Conservation (phyloP, 129 eudicot species). For the Chrysanthemum makinoi region DNA sequence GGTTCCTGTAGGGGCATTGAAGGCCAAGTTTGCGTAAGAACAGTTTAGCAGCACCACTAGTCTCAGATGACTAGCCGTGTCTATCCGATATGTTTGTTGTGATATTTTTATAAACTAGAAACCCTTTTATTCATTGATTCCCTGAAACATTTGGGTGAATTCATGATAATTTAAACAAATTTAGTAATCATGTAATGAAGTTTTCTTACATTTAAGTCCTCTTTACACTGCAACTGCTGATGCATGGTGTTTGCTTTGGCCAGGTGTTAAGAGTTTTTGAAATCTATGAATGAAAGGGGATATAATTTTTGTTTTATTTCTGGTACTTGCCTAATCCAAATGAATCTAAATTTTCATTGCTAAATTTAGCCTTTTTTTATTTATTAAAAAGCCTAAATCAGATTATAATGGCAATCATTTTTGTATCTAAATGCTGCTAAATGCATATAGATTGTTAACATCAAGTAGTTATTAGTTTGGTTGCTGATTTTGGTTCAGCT, state of each 20-base stretch:
- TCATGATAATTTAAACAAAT: slow-evolving; percentile 27
- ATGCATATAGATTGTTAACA: too few relatives aligned
- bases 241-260: slow-evolving; percentile 2
- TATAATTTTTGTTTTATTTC: slow-evolving; percentile 24
- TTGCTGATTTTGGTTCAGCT: too few relatives aligned
- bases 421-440: too few relatives aligned
- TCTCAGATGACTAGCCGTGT: slow-evolving; percentile 1
- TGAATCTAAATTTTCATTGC: background rate
- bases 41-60: slow-evolving; percentile 1
- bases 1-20: slow-evolving; percentile 67
- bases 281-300: slow-evolving; percentile 31
- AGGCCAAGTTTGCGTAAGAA: slow-evolving; percentile 45
- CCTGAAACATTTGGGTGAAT: slow-evolving; percentile 27
- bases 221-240: slow-evolving; percentile 6
- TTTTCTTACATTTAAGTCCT: slow-evolving; percentile 27
- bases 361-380: too few relatives aligned
- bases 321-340: slow-evolving; percentile 3
- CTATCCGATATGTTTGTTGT: slow-evolving; percentile 37
- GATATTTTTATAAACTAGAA: slow-evolving; percentile 33
- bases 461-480: too few relatives aligned
- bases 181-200: slow-evolving; percentile 32
- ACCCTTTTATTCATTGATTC: slow-evolving; percentile 14
- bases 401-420: background rate
- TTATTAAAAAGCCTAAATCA: background rate
- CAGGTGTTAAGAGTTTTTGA: slow-evolving; percentile 1